Evolutionary conservation across 768 basidiomycete genomes (phyloP).

Genomic region (Suillus discolor): DNA sequence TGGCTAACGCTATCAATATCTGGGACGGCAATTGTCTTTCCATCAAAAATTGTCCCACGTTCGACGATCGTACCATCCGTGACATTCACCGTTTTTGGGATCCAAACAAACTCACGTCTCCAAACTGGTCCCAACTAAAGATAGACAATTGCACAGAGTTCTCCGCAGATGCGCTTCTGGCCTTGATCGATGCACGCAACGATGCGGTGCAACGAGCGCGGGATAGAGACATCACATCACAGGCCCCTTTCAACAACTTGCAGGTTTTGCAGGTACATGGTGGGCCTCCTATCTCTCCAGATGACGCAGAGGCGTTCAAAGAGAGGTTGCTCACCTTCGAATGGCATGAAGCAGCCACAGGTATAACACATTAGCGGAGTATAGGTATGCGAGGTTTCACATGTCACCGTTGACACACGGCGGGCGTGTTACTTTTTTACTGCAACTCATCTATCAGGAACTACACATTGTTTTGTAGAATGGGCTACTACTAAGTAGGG

Average conservation of each 20-base stretch:
- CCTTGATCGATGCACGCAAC: background rate
- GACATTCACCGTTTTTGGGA: background rate
- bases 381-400: background rate
- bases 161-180: background rate
- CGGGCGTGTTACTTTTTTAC: background rate
- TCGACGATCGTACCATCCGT: background rate
- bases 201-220: constrained; percentile 1
- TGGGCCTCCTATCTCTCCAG: background rate
- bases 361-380: background rate
- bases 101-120: constrained; percentile 3
- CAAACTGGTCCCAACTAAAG: constrained; percentile 2
- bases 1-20: background rate
- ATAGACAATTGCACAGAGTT: background rate
- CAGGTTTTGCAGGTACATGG: background rate
- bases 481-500: background rate
- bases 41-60: background rate
- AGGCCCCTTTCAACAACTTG: background rate
- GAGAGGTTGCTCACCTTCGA: background rate
- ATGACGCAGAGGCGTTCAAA: background rate
- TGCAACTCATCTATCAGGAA: constrained; percentile 1
- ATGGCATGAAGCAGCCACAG: constrained; percentile 3
- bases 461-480: background rate
- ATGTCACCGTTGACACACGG: background rate
- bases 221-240: background rate
- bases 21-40: constrained; percentile 2